A percentile compares a stretch with the other conserved stretches of the same genome.
Conservation (phyloP, 108 stramenopile genomes). For the Schizochytrium sp. region DNA sequence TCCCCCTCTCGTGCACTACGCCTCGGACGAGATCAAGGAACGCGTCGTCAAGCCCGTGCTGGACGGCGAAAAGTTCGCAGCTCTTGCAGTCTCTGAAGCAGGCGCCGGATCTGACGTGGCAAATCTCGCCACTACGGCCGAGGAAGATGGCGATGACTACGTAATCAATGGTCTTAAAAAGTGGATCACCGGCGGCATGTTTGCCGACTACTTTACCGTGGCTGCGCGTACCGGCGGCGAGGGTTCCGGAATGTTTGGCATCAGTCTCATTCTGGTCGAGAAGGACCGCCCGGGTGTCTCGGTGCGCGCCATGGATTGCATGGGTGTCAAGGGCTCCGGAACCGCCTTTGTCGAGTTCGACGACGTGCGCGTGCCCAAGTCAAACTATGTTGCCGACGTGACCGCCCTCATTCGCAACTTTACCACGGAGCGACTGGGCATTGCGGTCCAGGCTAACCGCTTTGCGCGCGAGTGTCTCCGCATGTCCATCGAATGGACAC, state of each 20-base stretch:
- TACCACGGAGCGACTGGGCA: not conserved
- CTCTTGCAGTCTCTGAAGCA: not conserved
- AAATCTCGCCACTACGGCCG: not conserved
- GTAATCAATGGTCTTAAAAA: not conserved
- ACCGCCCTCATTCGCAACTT: not conserved
- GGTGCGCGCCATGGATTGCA: not conserved
- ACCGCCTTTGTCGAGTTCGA: slow-evolving; percentile 8
- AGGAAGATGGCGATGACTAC: not conserved
- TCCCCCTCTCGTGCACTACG: not conserved
- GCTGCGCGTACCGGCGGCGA: slow-evolving; percentile 8
- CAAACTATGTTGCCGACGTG: slow-evolving; percentile 6
- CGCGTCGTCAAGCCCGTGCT: not conserved
- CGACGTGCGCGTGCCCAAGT: not conserved
- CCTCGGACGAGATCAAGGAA: not conserved
- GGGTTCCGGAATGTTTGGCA: not conserved
- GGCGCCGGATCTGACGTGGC: not conserved
- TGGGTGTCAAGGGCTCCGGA: not conserved
- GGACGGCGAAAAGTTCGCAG: not conserved
- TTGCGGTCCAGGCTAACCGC: slow-evolving; percentile 4
- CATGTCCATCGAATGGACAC: not conserved
- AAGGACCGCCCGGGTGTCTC: not conserved
- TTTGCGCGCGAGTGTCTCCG: not conserved
- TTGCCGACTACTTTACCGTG: not conserved
- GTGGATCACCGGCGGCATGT: slow-evolving; percentile 14
- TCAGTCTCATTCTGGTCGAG: slow-evolving; percentile 4